Base-by-base conservation (phyloP, 1,284 basidiomycete genomes). In the Phylloboletellus chloephorus region DNA sequence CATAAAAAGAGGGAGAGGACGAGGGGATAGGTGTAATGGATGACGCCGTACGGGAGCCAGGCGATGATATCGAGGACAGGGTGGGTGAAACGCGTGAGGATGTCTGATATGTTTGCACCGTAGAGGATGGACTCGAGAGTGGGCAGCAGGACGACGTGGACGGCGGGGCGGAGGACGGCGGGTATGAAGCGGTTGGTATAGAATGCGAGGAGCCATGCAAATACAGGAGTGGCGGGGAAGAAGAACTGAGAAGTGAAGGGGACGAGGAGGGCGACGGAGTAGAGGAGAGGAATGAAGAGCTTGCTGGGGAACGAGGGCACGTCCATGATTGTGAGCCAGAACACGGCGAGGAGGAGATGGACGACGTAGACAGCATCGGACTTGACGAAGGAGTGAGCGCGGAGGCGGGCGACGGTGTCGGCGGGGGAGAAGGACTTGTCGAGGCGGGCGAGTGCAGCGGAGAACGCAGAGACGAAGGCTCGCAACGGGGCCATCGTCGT, bases 51-150 rank as follows among this genome's bases (percentile, higher is more conserved):
- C 0, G 95, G 94, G 1, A 98, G 60, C 95, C 95, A 98, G 0
- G 94, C 94, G 39, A 96, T 59, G 47, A 98, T 76, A 61, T 98
- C 95, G 38, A 98, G 78, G 17, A 91, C 53, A 3, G 93, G 89
- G 57, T 96, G 88, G 3, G 94, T 97, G 65, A 83, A 92, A 13
- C 92, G 78, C 3, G 94, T 98, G 48, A 98, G 81, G 58, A 98
- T 86, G 65, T 97, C 93, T 24, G 89, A 93, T 48, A 98, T 94
- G 67, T 97, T 98, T 37, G 92, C 94, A 8, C 95, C 95, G 62
- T 96, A 98, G 21, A 96, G 73, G 22, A 96, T 90, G 7, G 87
- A 84, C 63, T 98, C 95, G 41, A 98, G 78, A 0, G 94, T 95
- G 0, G 95, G 95, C 3, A 98, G 79, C 19, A 98, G 76, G 8